A percentile compares a stretch with the other conserved stretches of the same genome.
Conservation (phyloP, 2,329 filamentous ascomycete species). For the Cercospora sp. region DNA sequence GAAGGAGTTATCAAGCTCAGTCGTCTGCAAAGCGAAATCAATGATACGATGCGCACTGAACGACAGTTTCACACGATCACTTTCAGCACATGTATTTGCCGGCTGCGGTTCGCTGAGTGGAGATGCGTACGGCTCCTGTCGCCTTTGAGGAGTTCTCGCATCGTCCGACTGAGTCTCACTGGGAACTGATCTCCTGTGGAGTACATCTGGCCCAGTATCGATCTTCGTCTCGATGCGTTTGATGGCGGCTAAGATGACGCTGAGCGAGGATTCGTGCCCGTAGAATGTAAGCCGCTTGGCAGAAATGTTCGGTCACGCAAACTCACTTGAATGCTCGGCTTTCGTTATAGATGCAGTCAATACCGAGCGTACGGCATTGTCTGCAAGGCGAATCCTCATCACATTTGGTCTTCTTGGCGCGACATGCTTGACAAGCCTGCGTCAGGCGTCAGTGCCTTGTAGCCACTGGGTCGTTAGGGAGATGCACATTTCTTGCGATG, state of each 20-base stretch:
- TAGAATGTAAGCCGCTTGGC: background rate
- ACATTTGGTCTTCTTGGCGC: background rate
- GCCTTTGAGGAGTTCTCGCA: background rate
- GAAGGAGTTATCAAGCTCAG: background rate
- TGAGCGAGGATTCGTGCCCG: background rate
- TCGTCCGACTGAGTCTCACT: background rate
- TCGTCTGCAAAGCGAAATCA: background rate
- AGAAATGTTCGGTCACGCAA: background rate
- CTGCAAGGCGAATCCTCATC: background rate
- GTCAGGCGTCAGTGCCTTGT: background rate
- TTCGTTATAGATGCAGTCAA: background rate
- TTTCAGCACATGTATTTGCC: background rate
- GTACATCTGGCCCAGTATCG: background rate
- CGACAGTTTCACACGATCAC: background rate
- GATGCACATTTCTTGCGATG: background rate
- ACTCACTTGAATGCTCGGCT: background rate
- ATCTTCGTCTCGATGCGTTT: background rate
- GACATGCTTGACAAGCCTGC: background rate
- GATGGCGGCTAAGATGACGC: background rate
- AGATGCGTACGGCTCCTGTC: background rate
- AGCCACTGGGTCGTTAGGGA: background rate
- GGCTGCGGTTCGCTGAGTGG: background rate
- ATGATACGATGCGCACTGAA: background rate
- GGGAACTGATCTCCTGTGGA: background rate
- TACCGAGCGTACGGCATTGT: background rate